Evolutionary conservation across 441 rosid species (phyloP).

Genomic region (Syzygium syzygioides): DNA sequence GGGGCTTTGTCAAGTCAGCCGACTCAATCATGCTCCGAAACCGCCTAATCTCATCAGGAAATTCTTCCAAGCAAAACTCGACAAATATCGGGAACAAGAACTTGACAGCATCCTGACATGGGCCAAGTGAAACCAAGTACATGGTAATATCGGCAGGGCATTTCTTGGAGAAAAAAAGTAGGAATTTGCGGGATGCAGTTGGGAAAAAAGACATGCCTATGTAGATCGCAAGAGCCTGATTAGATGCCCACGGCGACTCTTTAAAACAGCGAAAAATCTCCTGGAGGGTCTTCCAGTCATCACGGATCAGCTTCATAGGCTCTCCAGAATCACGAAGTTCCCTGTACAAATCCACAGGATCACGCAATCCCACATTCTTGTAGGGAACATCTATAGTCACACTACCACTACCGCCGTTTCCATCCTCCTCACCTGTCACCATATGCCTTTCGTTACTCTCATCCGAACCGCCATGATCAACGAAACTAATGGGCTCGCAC

Average conservation of each 20-base stretch:
- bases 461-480: neutral
- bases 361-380: slow-evolving; percentile 24
- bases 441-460: slow-evolving; percentile 1
- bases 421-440: neutral
- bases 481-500: accelerated
- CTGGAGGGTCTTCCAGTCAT: slow-evolving; percentile 35
- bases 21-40: slow-evolving; percentile 53
- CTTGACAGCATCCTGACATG: slow-evolving; percentile 53
- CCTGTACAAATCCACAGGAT: slow-evolving; percentile 47
- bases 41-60: slow-evolving; percentile 68
- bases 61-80: slow-evolving; percentile 71
- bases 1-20: slow-evolving; percentile 86
- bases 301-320: slow-evolving; percentile 24
- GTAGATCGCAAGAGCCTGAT: slow-evolving; percentile 82
- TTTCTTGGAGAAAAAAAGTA: slow-evolving; percentile 41
- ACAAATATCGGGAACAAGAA: slow-evolving; percentile 79
- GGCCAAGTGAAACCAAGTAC: slow-evolving; percentile 55
- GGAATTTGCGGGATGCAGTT: slow-evolving; percentile 50
- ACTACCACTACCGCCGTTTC: neutral
- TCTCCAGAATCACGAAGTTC: slow-evolving; percentile 32
- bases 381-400: neutral
- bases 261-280: slow-evolving; percentile 48
- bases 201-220: slow-evolving; percentile 80
- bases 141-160: slow-evolving; percentile 36
- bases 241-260: slow-evolving; percentile 71